Base-by-base conservation (phyloP, 2,329 filamentous ascomycete species). In the Elsinoe arachidis region DNA sequence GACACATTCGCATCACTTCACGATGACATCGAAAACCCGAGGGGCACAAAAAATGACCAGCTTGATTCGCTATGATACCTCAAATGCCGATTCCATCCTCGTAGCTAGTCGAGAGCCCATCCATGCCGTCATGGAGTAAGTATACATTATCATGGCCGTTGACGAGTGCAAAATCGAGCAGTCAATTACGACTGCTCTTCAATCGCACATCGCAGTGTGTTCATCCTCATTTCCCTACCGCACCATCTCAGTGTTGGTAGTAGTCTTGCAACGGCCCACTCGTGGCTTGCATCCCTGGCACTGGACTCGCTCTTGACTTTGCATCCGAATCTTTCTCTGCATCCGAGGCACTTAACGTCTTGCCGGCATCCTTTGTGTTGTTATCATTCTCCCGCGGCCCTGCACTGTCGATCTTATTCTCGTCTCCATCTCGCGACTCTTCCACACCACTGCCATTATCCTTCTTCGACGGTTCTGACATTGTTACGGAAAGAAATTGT, bases 271-370 rank as follows among this genome's bases (percentile, higher is more conserved):
- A 58, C 10, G 67, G 67, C 5, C 67, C 67, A 15, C 63, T 65
- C 10, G 67, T 69, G 4, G 67, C 67, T 49, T 62, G 64, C 67
- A 69, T 69, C 19, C 65, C 66, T 2, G 65, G 65, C 26, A 64
- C 63, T 14, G 60, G 56, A 46, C 47, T 57, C 35, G 41, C 56
- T 26, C 26, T 57, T 21, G 41, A 39, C 26, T 57, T 46, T 5
- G 41, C 47, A 11, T 57, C 44, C 23, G 44, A 33, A 19, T 30
- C 23, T 34, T 47, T 41, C 23, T 39, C 37, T 15, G 56, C 23
- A 43, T 38, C 46, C 15, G 54, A 56, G 17, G 38, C 19, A 44
- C 35, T 21, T 23, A 34, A 15, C 7, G 53, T 55, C 38, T 55
- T 46, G 21, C 34, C 38, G 19, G 53, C 53, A 43, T 43, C 37